Conservation (phyloP, 345 rosid genomes). For the Physaria fendleri region DNA sequence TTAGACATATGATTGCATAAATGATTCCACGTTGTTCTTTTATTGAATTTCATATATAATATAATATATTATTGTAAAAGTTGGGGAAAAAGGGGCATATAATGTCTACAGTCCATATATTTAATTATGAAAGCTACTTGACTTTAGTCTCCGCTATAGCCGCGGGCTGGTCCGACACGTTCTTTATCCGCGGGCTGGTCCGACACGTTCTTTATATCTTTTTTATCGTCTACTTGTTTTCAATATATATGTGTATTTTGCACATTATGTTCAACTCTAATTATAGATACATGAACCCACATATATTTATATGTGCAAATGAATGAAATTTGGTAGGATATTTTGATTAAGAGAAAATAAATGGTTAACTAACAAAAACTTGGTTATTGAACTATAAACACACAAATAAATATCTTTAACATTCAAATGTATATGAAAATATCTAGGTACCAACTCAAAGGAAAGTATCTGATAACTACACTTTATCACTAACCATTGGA, state of each 20-base stretch:
- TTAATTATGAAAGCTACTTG: slow-evolving; percentile 18
- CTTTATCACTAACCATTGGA: not conserved
- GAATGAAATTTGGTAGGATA: slow-evolving; percentile 18
- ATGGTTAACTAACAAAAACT: not conserved
- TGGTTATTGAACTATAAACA: not conserved
- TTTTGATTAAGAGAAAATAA: not conserved
- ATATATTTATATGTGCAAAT: not conserved
- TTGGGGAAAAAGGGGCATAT: not conserved
- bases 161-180: slow-evolving; percentile 23
- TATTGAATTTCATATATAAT: too few relatives aligned
- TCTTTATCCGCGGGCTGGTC: slow-evolving; percentile 17
- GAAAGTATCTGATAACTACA: not conserved
- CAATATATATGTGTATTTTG: not conserved
- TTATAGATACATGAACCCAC: not conserved
- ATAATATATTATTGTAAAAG: slow-evolving; percentile 1
- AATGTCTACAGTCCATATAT: slow-evolving; percentile 17
- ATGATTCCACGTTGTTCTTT: not conserved
- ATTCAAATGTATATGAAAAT: not conserved
- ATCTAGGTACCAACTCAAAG: not conserved
- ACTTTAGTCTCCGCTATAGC: slow-evolving; percentile 1
- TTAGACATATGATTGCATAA: slow-evolving; percentile 9
- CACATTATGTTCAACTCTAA: slow-evolving; percentile 16
- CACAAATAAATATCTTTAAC: not conserved
- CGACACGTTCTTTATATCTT: slow-evolving; percentile 18
- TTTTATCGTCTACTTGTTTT: slow-evolving; percentile 4